Base-by-base conservation (phyloP, 2,329 filamentous ascomycete genomes). In the Xylaria sp. region DNA sequence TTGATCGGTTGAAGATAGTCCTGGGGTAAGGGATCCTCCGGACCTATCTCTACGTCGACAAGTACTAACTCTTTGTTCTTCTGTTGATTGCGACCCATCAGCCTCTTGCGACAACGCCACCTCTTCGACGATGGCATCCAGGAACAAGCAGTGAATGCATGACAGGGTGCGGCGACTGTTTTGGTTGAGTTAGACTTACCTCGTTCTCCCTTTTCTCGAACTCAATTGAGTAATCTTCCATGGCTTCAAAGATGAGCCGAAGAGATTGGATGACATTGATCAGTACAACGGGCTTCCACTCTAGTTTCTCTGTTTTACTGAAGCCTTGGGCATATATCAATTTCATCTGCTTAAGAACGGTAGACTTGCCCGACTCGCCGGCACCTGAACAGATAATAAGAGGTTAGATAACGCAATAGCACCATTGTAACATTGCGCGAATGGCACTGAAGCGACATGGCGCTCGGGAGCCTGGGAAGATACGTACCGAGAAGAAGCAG, bases 261-360 rank as follows among this genome's bases (percentile, higher is more conserved):
- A 97, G 96, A 2, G 95, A 95, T 75, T 97, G 93, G 61, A 98
- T 86, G 73, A 98, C 88, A 81, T 99, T 99, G 82, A 91, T 94
- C 82, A 98, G 98, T 74, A 98, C 94, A 77, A 98, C 94, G 18
- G 94, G 92, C 75, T 96, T 94, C 88, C 94, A 97, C 85, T 98
- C 94, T 73, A 97, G 90, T 80, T 94, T 93, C 81, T 98, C 96
- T 72, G 89, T 90, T 77, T 93, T 92, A 78, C 90, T 93, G 83
- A 98, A 98, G 60, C 96, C 95, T 80, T 94, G 91, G 15, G 94
- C 90, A 80, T 98, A 96, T 76, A 99, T 98, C 81, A 99, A 90
- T 81, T 95, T 95, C 96, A 99, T 98, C 86, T 98, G 95, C 85
- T 98, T 98, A 73, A 98, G 89, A 68, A 98, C 94, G 1, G 95